Base-by-base conservation (phyloP, 2,329 filamentous ascomycete species). In the Trichoderma guizhouense region DNA sequence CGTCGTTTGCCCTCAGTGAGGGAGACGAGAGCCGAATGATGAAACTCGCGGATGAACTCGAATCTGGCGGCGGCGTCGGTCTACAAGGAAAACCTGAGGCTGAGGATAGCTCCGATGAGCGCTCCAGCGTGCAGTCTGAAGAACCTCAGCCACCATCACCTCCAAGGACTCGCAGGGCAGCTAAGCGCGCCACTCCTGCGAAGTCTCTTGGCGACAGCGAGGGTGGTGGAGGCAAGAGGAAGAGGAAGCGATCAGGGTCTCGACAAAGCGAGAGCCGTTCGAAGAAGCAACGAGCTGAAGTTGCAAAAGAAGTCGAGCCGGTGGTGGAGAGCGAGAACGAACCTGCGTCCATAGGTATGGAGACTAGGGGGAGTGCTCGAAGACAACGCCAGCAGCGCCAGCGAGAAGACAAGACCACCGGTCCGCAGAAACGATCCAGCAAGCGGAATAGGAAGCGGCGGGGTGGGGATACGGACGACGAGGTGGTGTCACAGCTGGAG, bases 21-120 rank as follows among this genome's bases (percentile, higher is more conserved):
- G 82, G 78, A 7, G 86, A 86, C 61, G 85, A 88, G 72, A 81
- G 79, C 39, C 85, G 84, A 74, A 82, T 87, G 76, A 78, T 85
- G 63, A 81, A 83, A 65, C 79, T 88, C 7, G 82, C 85, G 3
- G 82, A 84, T n/a, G 85, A 87, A 74, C 77, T 88, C 9, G 86
- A 87, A 73, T 81, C 83, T 30, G 79, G 79, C 72, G 64, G 66
- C 21, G 28, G 36, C 7, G 51, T 43, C 11, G 28, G 72, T 14
- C 77, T 75, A 18, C 73, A 72, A 4, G 39, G 36, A 26, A 73
- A 75, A 61, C 75, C 74, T 63, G 72, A 71, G 24, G 58, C 39
- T 8, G 73, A 30, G 15, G 28, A 72, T 2, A 69, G 72, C 3
- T 47, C 63, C 6, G 61, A 71, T 21, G 73, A 72, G 39, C 77